These are phyloP conservation scores for Zygosaccharomyces rouxii DNA, from an alignment of 805 yeast genomes.

Conservation along the genomic window DNA sequence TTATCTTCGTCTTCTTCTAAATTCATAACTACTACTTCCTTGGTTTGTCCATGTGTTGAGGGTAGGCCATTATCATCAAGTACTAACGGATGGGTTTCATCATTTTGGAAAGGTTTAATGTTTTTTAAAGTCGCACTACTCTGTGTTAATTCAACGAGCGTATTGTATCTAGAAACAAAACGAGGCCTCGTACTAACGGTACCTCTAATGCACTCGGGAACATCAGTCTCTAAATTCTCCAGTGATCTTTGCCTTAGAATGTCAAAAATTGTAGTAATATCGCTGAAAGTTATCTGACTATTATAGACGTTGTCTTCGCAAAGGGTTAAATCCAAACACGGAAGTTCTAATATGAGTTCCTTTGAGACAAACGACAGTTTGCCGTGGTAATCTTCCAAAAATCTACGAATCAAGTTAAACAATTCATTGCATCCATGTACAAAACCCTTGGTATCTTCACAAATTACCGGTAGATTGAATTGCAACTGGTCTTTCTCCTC, in stretches of 20 bases:
- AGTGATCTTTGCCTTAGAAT: constrained; percentile 28
- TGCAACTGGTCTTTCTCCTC: constrained; percentile 13
- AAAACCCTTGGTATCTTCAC: constrained; percentile 17
- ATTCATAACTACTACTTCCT: constrained; percentile 24
- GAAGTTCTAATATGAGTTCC: constrained; percentile 28
- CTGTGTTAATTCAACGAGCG: constrained; percentile 34
- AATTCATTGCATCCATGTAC: constrained; percentile 20
- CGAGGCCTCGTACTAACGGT: constrained; percentile 24
- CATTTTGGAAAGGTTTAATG: constrained; percentile 32
- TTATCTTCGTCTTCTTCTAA: constrained; percentile 20
- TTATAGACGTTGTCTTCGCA: constrained; percentile 35
- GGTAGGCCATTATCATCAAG: constrained; percentile 25
- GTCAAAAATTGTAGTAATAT: constrained; percentile 31
- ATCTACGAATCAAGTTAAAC: constrained; percentile 24
- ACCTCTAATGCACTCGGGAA: constrained; percentile 21
- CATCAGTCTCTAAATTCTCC: constrained; percentile 17
- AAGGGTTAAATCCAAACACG: constrained; percentile 29
- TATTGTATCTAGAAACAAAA: constrained; percentile 34
- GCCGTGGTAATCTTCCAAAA: constrained; percentile 25
- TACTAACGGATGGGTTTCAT: constrained; percentile 31
- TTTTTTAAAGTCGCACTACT: constrained; percentile 31
- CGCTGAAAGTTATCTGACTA: constrained; percentile 30
- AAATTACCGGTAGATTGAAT: constrained; percentile 18
- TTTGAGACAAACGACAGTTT: constrained; percentile 24
- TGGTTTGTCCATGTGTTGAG: constrained; percentile 2